A percentile compares a stretch with the other conserved stretches of the same genome.
phyloP scores from a whole-genome alignment of 2,329 filamentous ascomycete species.

The Fusarium pininemorale region DNA sequence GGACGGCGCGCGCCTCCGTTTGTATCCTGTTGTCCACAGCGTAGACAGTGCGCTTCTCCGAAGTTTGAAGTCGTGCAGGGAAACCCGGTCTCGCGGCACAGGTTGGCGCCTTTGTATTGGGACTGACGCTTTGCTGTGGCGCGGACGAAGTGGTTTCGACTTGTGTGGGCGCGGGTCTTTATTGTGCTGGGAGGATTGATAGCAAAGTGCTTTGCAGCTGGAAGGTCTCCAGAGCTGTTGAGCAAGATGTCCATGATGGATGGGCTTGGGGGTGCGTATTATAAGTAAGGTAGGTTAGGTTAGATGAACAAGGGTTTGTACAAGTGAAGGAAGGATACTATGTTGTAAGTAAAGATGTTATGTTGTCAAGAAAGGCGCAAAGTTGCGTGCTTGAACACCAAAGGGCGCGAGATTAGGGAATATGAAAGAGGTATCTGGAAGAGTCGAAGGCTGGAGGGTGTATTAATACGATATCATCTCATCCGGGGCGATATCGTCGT shows the following conservation, averaged over 20 bases:
- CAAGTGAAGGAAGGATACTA: conserved; percentile 14
- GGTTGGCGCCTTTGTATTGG: conserved; percentile 21
- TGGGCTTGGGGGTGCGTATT: background rate
- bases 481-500: conserved; percentile 26
- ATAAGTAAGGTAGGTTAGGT: background rate
- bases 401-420: conserved; percentile 35
- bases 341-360: conserved; percentile 29
- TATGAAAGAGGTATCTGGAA: conserved; percentile 36
- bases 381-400: conserved; percentile 38
- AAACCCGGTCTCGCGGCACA: conserved; percentile 37
- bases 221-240: conserved; percentile 35
- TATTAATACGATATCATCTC: conserved; percentile 40
- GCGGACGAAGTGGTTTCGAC: conserved; percentile 45
- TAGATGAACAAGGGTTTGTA: background rate
- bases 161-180: conserved; percentile 30
- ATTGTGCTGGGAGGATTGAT: background rate
- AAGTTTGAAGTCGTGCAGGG: conserved; percentile 24
- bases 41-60: conserved; percentile 8
- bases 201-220: conserved; percentile 35
- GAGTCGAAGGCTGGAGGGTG: conserved; percentile 16
- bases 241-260: conserved; percentile 37
- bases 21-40: conserved; percentile 26
- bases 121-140: conserved; percentile 46
- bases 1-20: conserved; percentile 29
- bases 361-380: conserved; percentile 39